Percentiles rank a stretch among this genome's conserved stretches.
Evolutionary conservation across 2,329 filamentous ascomycete species (phyloP).

Genomic region (Aspergillus luchuensis): DNA sequence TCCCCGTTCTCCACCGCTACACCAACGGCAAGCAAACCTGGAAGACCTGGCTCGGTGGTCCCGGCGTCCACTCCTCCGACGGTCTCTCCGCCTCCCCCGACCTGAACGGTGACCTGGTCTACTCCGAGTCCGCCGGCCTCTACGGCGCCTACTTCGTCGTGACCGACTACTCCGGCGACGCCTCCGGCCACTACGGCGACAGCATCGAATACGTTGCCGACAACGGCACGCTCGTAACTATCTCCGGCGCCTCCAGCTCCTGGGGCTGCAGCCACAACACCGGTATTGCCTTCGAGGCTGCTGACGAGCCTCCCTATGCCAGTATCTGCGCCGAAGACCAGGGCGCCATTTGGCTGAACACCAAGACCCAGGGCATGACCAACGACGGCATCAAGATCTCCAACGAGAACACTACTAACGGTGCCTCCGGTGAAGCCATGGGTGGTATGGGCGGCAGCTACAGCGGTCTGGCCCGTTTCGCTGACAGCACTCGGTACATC

Average conservation of each 20-base stretch:
- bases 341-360: conserved; percentile 66
- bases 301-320: conserved; percentile 60
- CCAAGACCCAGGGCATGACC: conserved; percentile 58
- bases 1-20: conserved; percentile 62
- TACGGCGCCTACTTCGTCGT: conserved; percentile 66
- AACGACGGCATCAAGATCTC: conserved; percentile 58
- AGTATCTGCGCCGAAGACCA: conserved; percentile 64
- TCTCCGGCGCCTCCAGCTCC: conserved; percentile 55
- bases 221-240: conserved; percentile 53
- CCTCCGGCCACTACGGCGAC: conserved; percentile 62
- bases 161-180: conserved; percentile 58
- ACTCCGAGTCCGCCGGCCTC: conserved; percentile 56
- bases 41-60: conserved; percentile 62
- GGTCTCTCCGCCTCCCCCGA: conserved; percentile 58
- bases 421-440: conserved; percentile 60
- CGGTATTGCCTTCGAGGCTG: conserved; percentile 64
- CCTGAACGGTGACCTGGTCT: conserved; percentile 65
- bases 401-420: conserved; percentile 64
- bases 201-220: conserved; percentile 55
- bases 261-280: conserved; percentile 69
- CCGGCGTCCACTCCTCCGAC: conserved; percentile 51
- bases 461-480: conserved; percentile 58
- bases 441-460: conserved; percentile 67
- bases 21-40: conserved; percentile 58
- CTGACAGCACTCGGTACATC: conserved; percentile 56